Conservation (phyloP, 805 yeast species). For the Saccharomycopsis oosterbeekiorum region DNA sequence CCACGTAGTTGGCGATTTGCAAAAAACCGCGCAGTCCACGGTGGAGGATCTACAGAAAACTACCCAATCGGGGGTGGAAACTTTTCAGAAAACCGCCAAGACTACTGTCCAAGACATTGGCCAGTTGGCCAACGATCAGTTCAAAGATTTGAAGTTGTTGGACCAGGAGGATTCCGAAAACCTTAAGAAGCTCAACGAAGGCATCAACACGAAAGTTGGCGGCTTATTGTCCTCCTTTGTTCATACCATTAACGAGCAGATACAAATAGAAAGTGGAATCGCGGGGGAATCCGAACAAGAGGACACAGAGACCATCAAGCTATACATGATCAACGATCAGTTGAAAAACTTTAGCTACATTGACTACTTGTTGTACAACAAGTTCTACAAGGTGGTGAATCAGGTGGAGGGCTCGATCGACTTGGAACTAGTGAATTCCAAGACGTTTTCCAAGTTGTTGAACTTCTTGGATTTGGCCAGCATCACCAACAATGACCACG, state of each 20-base stretch:
- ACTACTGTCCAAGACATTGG: slow-evolving; percentile 11
- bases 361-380: slow-evolving; percentile 38
- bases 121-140: slow-evolving; percentile 12
- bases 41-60: background rate
- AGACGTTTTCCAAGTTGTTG: slow-evolving; percentile 24
- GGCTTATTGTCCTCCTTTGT: slow-evolving; percentile 15
- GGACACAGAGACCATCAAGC: slow-evolving; percentile 27
- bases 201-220: slow-evolving; percentile 8
- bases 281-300: background rate
- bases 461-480: slow-evolving; percentile 14
- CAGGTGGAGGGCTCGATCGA: slow-evolving; percentile 67
- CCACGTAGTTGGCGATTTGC: slow-evolving; percentile 23
- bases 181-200: background rate
- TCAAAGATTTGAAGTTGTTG: slow-evolving; percentile 7
- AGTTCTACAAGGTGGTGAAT: slow-evolving; percentile 48
- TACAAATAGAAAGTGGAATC: slow-evolving; percentile 8
- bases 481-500: slow-evolving; percentile 20
- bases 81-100: slow-evolving; percentile 13
- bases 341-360: slow-evolving; percentile 25
- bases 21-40: slow-evolving; percentile 17
- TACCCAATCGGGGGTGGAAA: slow-evolving; percentile 18
- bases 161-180: slow-evolving; percentile 4
- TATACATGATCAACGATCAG: slow-evolving; percentile 35
- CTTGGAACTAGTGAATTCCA: slow-evolving; percentile 40
- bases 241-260: slow-evolving; percentile 12